Conservation (phyloP, 495 filamentous ascomycete genomes). For the Penicillium bovifimosum region DNA sequence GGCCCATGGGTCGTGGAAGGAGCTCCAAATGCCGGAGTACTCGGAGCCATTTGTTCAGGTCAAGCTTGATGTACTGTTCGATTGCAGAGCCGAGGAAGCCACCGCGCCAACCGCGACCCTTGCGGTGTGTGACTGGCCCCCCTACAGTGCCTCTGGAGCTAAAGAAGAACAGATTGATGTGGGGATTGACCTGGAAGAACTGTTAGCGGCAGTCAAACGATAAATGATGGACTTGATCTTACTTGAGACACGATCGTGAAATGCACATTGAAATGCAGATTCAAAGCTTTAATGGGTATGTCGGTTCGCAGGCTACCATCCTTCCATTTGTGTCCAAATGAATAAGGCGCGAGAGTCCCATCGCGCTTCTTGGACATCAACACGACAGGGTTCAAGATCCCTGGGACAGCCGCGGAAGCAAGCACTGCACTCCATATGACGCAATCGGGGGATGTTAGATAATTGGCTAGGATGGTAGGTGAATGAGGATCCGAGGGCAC, state of each 20-base stretch:
- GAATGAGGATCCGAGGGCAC: slow-evolving; percentile 96
- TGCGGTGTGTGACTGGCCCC: slow-evolving; percentile 87
- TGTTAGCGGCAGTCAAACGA: slow-evolving; percentile 7
- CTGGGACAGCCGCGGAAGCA: slow-evolving; percentile 91
- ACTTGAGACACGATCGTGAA: slow-evolving; percentile 90
- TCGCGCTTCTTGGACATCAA: slow-evolving; percentile 87
- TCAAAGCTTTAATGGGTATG: slow-evolving; percentile 88
- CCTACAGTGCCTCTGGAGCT: slow-evolving; percentile 86
- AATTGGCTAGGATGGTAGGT: slow-evolving; percentile 86
- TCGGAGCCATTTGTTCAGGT: slow-evolving; percentile 94
- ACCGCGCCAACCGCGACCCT: slow-evolving; percentile 90
- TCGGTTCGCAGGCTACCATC: slow-evolving; percentile 91
- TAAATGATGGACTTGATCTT: slow-evolving; percentile 4
- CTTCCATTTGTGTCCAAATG: slow-evolving; percentile 97
- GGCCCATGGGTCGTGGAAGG: slow-evolving; percentile 81
- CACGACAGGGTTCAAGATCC: slow-evolving; percentile 92
- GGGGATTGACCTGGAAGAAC: slow-evolving; percentile 68
- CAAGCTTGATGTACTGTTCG: slow-evolving; percentile 92
- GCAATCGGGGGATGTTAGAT: slow-evolving; percentile 89
- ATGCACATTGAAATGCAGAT: slow-evolving; percentile 95
- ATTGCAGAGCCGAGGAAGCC: slow-evolving; percentile 87
- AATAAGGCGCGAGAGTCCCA: slow-evolving; percentile 75
- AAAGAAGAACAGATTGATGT: slow-evolving; percentile 98
- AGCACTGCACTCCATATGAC: slow-evolving; percentile 97
- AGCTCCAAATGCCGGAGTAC: slow-evolving; percentile 88